Evolutionary conservation across 345 rosid genomes (phyloP), one percentile per base, ranked within the genome.

Genomic region (Dovyalis caffra): DNA sequence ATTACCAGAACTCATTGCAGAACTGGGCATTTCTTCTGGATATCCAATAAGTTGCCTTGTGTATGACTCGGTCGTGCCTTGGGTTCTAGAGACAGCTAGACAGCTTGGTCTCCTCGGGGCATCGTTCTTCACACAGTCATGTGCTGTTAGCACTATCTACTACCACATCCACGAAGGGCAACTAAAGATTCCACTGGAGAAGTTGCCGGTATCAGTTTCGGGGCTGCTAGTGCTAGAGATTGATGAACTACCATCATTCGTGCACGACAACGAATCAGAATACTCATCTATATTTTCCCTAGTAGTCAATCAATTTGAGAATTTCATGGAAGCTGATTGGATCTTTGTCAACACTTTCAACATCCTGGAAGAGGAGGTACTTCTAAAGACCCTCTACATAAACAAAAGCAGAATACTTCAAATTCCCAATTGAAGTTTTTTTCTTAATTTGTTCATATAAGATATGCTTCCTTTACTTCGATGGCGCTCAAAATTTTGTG

Each of bases 341-440:
- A 7, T 68, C 33, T 45, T 68, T 5, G 7, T 68, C 20, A 68
- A 68, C 35, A 68, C 28, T 29, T 68, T 67, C 81, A 79, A 60
- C 74, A 79, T 82, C 56, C 83, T 91, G 26, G 93, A 89, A 78
- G 40, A 51, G 3, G 71, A 85, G 86, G 96, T 91, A 61, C 0
- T 8, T 6, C 53, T 47, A 20, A 47, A 47, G 53, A 18, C 1
- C 8, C n/a, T 20, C 51, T 53, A 12, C 18, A 43, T 43, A 12
- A 2, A 43, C 47, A 16, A 43, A 5, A 43, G 47, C 47, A 43
- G 47, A 43, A 43, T 43, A 16, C 47, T 40, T 40, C 47, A 11
- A 40, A 40, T 40, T 40, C 47, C 47, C 12, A 40, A 10, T 40
- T 12, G 12, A 40, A 40, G 3, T 12, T 40, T 40, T 8, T 8